Conservation (phyloP, 208 protist species). For the Wallacemonas sp. region DNA sequence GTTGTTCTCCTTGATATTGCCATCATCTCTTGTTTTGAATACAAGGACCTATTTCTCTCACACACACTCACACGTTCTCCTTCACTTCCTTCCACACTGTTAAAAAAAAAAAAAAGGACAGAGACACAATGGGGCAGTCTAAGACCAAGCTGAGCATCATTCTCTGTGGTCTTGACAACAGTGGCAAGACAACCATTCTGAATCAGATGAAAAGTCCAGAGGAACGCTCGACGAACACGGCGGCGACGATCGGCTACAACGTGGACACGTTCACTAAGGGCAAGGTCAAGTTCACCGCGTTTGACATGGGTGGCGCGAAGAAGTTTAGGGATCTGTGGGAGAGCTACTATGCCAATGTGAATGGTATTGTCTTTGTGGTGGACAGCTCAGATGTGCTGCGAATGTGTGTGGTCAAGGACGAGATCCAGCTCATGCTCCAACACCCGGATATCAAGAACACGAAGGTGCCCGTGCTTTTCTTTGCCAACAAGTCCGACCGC, state of each 20-base stretch:
- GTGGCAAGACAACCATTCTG: conserved; percentile 97
- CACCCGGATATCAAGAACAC: conserved; percentile 49
- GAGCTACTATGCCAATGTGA: conserved; percentile 96
- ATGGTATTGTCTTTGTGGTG: conserved; percentile 94
- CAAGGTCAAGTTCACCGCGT: conserved; percentile 96
- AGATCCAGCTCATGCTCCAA: conserved; percentile 75
- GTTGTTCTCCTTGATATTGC: conserved; percentile 14
- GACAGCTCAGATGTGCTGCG: conserved; percentile 91
- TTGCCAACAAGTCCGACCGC: conserved; percentile 94
- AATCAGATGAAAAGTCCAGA: conserved; percentile 97
- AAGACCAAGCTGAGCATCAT: conserved; percentile 87
- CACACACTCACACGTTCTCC: too few relatives aligned
- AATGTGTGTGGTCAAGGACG: conserved; percentile 84
- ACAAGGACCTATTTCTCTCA: too few relatives aligned
- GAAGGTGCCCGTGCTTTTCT: conserved; percentile 79
- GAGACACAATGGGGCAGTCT: conserved; percentile 62
- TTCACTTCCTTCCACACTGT: conserved; percentile 4
- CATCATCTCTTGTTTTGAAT: too few relatives aligned
- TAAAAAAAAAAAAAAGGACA: not conserved
- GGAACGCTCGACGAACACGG: conserved; percentile 90
- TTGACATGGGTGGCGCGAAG: conserved; percentile 98
- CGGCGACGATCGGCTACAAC: conserved; percentile 97
- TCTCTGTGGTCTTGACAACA: conserved; percentile 89
- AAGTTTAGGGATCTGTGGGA: conserved; percentile 97
- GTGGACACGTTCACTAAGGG: conserved; percentile 94